phyloP scores from a whole-genome alignment of 495 filamentous ascomycete genomes.

The Apodospora peruviana region DNA sequence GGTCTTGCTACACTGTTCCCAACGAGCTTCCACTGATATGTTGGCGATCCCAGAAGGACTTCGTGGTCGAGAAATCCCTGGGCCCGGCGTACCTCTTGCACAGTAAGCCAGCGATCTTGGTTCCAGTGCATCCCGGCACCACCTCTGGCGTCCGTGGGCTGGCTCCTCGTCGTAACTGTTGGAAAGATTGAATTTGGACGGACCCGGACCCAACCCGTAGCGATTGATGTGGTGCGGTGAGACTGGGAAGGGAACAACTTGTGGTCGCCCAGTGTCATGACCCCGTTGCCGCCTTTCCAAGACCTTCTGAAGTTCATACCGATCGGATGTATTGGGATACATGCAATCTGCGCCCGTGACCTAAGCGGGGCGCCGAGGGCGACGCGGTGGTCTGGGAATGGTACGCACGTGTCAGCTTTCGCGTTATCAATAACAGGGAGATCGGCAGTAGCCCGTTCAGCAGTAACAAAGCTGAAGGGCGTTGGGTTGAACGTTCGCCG shows the following conservation, averaged over 20 bases:
- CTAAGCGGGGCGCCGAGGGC: constrained; percentile 23
- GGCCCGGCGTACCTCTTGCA: constrained; percentile 58
- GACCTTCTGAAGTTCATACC: constrained; percentile 43
- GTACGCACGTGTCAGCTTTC: constrained; percentile 46
- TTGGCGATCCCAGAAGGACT: constrained; percentile 51
- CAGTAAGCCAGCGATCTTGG: constrained; percentile 48
- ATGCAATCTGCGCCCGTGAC: constrained; percentile 27
- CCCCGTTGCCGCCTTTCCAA: constrained; percentile 29
- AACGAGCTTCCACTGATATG: constrained; percentile 54
- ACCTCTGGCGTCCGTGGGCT: constrained; percentile 40
- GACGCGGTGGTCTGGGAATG: constrained; percentile 59
- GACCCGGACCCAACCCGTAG: constrained; percentile 48
- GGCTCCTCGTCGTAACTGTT: constrained; percentile 49
- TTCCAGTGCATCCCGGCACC: constrained; percentile 55
- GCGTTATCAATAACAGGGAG: constrained; percentile 55
- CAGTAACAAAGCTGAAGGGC: constrained; percentile 50
- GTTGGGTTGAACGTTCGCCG: constrained; percentile 42
- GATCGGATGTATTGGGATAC: constrained; percentile 39
- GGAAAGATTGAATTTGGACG: constrained; percentile 43
- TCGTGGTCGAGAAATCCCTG: constrained; percentile 66
- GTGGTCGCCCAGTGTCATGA: constrained; percentile 33
- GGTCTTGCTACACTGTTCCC: constrained; percentile 68
- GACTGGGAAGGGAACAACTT: constrained; percentile 19
- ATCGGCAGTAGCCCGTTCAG: constrained; percentile 45
- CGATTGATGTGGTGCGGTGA: constrained; percentile 6